A percentile compares a stretch with the other conserved stretches of the same genome.
Conservation (phyloP, 768 basidiomycete species). For the Tylopilus rubrobrunneus region DNA sequence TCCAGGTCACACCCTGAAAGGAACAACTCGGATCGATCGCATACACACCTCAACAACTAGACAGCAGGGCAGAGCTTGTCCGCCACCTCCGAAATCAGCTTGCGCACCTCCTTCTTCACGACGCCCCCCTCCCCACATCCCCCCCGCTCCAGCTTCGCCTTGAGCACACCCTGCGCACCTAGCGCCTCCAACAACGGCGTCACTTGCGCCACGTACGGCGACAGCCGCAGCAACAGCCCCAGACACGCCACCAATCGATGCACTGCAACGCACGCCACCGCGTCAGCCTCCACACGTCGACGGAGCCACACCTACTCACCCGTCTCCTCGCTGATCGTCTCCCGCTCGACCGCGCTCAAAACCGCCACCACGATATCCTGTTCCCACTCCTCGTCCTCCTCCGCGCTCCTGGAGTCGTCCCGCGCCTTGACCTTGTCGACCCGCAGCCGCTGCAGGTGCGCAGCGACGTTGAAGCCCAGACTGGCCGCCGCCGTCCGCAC, state of each 20-base stretch:
- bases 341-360: conserved; percentile 72
- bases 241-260: conserved; percentile 80
- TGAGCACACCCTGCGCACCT: conserved; percentile 52
- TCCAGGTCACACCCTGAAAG: no score
- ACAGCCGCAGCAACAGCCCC: conserved; percentile 70
- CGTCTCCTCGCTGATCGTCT: conserved; percentile 74
- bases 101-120: conserved; percentile 69
- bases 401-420: conserved; percentile 35
- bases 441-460: conserved; percentile 58
- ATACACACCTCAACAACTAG: background rate
- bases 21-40: no score
- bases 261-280: conserved; percentile 40
- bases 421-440: conserved; percentile 39
- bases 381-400: conserved; percentile 79
- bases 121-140: conserved; percentile 48
- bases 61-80: conserved; percentile 33
- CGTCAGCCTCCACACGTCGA: background rate
- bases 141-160: conserved; percentile 52
- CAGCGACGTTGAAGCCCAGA: conserved; percentile 74
- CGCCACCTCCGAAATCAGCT: conserved; percentile 63
- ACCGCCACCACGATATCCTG: conserved; percentile 79
- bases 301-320: conserved; percentile 44
- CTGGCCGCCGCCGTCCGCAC: conserved; percentile 82
- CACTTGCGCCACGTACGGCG: conserved; percentile 63
- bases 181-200: conserved; percentile 61